A percentile compares a stretch with the other conserved stretches of the same genome.
Conservation (phyloP, 805 yeast genomes). For the Candida jianshihensis region DNA sequence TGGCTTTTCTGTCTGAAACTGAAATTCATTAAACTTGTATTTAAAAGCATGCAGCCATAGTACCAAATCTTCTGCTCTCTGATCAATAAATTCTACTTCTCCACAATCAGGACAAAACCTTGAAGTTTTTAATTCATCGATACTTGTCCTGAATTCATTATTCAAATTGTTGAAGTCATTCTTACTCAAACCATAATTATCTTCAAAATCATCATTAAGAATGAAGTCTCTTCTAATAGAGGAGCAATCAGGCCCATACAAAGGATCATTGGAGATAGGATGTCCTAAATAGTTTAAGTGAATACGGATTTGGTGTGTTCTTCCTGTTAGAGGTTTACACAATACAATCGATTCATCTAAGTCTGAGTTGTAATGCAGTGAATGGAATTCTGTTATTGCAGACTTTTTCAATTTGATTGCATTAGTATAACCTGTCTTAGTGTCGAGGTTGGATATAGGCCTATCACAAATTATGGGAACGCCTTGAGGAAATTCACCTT, state of each 20-base stretch:
- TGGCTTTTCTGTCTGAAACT: constrained; percentile 15
- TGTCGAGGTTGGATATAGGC: constrained; percentile 65
- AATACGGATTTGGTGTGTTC: constrained; percentile 93
- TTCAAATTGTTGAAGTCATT: constrained; percentile 10
- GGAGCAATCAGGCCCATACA: constrained; percentile 32
- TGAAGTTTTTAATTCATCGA: constrained; percentile 30
- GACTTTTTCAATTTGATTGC: constrained; percentile 33
- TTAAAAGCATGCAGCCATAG: constrained; percentile 20
- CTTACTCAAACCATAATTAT: constrained; percentile 2
- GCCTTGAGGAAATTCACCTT: constrained; percentile 69
- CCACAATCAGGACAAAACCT: constrained; percentile 15
- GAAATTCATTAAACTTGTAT: constrained; percentile 12
- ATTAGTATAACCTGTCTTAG: constrained; percentile 63
- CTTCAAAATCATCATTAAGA: constrained; percentile 1
- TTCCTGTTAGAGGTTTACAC: constrained; percentile 84
- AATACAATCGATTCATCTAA: constrained; percentile 44
- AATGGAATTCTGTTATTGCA: constrained; percentile 55
- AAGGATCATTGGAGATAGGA: constrained; percentile 89
- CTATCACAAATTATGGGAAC: constrained; percentile 45
- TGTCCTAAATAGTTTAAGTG: constrained; percentile 80
- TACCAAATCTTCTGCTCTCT: constrained; percentile 7
- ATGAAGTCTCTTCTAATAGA: constrained; percentile 7
- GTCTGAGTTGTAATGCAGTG: constrained; percentile 14
- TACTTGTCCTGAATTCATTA: constrained; percentile 7
- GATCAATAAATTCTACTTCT: constrained; percentile 12